Evolutionary conservation across 2,329 filamentous ascomycete genomes (phyloP).

Genomic region (Biscogniauxia marginata): DNA sequence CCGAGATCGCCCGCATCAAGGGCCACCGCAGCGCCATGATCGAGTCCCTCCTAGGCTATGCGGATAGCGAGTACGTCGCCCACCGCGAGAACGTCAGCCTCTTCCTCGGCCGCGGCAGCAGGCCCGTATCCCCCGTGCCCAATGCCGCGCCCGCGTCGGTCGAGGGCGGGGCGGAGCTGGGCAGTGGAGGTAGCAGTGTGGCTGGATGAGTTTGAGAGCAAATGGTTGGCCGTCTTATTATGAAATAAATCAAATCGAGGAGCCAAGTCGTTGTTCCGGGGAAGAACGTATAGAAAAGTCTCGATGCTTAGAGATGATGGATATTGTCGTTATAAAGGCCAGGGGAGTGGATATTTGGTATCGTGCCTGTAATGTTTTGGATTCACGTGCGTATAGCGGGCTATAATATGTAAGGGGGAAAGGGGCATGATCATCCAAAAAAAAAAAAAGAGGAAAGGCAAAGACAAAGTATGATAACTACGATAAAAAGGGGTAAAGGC

Average conservation of each 20-base stretch:
- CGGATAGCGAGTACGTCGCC: conserved; percentile 92
- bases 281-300: not conserved
- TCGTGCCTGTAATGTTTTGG: not conserved
- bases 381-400: too few relatives aligned
- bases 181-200: conserved; percentile 6
- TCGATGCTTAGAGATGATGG: not conserved
- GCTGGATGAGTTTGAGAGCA: conserved; percentile 1
- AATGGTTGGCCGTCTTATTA: not conserved
- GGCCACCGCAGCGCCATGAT: conserved; percentile 84
- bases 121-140: conserved; percentile 48
- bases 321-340: too few relatives aligned
- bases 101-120: conserved; percentile 51
- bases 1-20: conserved; percentile 80
- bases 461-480: not conserved
- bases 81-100: conserved; percentile 85
- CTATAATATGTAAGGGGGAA: not conserved
- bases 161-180: conserved; percentile 20
- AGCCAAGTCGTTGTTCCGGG: not conserved
- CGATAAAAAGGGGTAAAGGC: not conserved
- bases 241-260: not conserved
- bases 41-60: conserved; percentile 76
- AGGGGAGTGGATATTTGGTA: not conserved
- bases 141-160: conserved; percentile 25
- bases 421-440: not conserved
- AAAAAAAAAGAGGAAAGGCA: conserved; percentile 1